Conservation (phyloP, 164 flowering plant genomes). For the Stephania japonica region DNA sequence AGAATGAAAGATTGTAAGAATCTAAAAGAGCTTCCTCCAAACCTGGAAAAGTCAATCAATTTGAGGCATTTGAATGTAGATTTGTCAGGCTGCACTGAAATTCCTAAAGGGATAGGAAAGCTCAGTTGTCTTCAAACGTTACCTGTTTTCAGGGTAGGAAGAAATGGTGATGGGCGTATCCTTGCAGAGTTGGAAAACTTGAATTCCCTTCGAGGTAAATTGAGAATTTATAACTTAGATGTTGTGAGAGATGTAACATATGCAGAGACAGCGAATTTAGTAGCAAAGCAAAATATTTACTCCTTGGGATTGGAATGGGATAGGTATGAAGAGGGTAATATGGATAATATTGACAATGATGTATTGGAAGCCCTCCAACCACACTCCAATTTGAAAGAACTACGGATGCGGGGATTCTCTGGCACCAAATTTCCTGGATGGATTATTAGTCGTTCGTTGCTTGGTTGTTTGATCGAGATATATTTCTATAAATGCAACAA, state of each 20-base stretch:
- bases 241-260: conserved; percentile 4
- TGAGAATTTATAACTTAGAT: conserved; percentile 4
- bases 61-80: neutral
- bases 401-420: neutral
- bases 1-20: neutral
- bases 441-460: neutral
- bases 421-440: conserved; percentile 8
- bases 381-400: conserved; percentile 5
- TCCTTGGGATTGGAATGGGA: conserved; percentile 1
- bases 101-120: neutral
- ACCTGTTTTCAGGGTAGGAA: conserved; percentile 6
- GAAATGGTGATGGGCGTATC: neutral
- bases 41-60: neutral
- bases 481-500: neutral
- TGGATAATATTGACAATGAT: neutral
- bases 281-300: neutral
- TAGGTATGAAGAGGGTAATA: neutral
- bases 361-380: conserved; percentile 18
- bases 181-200: conserved; percentile 10
- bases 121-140: conserved; percentile 16
- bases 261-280: conserved; percentile 8
- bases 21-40: neutral
- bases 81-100: neutral
- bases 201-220: conserved; percentile 1
- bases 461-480: neutral